Base-by-base conservation (phyloP, 2,329 filamentous ascomycete species). In the Emmonsia crescens region DNA sequence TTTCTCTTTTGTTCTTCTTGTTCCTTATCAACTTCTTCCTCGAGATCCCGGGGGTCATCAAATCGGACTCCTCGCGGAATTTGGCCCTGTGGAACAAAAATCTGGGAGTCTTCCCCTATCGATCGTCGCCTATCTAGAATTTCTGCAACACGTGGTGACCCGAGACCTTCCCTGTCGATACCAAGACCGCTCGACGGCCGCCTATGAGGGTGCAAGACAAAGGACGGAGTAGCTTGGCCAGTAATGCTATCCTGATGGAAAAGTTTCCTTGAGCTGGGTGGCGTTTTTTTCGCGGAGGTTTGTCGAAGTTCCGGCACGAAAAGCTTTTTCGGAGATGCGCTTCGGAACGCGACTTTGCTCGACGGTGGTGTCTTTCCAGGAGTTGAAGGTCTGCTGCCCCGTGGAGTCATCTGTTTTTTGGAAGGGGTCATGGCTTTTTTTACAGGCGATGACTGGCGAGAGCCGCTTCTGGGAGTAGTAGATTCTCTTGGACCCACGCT, bases 81-180 rank as follows among this genome's bases (percentile, higher is more conserved):
- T 58, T 68, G 67, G 56, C 74, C 65, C 77, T 83, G 42, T 40
- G 86, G 83, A 33, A 86, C 76, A 68, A 92, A 92, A 6, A 81
- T 76, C 16, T 78, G 77, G 1, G 86, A 83, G 27, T 82, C 78
- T 49, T 92, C 86, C 27, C 87, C 83, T 63, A 93, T 87, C 1
- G 89, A 91, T 54, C 79, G 81, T 57, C 89, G 83, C 40, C 85
- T 83, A 65, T 89, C 87, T 40, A 92, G 81, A 38, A 91, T 79
- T 33, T 85, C 87, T 27, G 87, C 81, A 60, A 93, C 83, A 59
- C 84, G 85, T 5, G 89, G 89, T 0, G 89, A 93, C 6, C 89
- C 89, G 60, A 92, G 80, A 0, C 89, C 89, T 64, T 82, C 77
- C 65, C 83, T 83, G 67, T 90, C 89, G 64, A 84, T 83, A 27